These are phyloP conservation scores for Asterochloris sp. DNA, from an alignment of 139 green algal genomes.

Conservation along the genomic window DNA sequence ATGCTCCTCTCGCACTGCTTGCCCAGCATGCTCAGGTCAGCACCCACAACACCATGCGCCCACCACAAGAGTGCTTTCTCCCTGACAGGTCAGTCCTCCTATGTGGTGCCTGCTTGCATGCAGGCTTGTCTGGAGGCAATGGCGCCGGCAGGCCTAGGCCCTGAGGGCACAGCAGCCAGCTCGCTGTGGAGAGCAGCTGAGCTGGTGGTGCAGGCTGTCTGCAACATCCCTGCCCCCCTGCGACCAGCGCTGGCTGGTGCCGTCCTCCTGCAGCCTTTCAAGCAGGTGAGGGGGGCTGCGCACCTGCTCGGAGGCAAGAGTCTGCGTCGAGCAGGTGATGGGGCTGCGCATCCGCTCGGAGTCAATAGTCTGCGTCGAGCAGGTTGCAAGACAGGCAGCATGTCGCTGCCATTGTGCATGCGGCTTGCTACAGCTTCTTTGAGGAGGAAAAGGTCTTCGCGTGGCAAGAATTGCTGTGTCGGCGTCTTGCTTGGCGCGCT, in stretches of 20 bases:
- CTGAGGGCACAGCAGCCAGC: neutral
- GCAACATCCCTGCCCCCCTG: neutral
- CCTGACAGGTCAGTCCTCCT: neutral
- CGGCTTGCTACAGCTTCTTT: neutral
- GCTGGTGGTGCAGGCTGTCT: neutral
- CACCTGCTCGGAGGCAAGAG: neutral
- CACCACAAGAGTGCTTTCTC: neutral
- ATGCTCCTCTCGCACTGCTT: conserved; percentile 10
- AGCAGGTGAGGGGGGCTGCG: neutral
- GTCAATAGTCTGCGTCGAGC: neutral
- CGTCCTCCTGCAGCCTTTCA: conserved; percentile 10
- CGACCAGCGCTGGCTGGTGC: neutral
- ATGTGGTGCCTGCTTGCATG: neutral
- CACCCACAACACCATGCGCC: neutral
- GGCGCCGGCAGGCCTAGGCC: neutral
- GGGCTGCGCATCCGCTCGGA: neutral
- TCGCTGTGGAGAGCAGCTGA: neutral
- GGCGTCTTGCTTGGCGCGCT: neutral
- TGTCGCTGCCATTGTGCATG: neutral
- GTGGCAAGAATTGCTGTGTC: neutral
- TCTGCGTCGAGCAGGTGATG: neutral
- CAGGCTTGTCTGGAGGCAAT: conserved; percentile 6
- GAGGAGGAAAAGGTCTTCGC: neutral
- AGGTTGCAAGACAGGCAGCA: neutral
- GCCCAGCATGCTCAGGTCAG: neutral